Evolutionary conservation across 495 filamentous ascomycete species (phyloP), one percentile per base, ranked within the genome.

Genomic region (Bacidia gigantensis): DNA sequence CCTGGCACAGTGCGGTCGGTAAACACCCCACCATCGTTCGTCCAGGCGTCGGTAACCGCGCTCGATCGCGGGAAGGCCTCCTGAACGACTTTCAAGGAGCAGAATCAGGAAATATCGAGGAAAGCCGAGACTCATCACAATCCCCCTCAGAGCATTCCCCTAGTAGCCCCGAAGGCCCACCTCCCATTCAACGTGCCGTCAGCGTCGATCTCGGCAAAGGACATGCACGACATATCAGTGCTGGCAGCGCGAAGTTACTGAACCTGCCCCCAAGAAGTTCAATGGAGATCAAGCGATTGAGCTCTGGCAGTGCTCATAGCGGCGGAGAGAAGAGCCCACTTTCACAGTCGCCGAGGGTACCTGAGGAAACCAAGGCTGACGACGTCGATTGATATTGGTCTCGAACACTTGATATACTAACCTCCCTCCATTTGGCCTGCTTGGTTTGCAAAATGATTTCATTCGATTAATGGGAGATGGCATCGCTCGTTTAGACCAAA

Each of bases 201-300:
- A 84, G 83, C 59, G 65, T 85, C 41, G 76, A 81, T 53, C 68
- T 80, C 49, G 79, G 74, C 26, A 77, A 74, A 56, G 67, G 73
- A 2, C 83, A 88, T 59, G 74, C 65, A 18, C 69, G 83, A n/a
- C 81, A 80, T 45, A 78, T 86, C 57, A 87, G 82, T 52, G 82
- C 82, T 18, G 85, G 83, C 21, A 86, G 80, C 64, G 82, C 84
- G 3, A 80, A 76, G 60, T 65, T 88, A 11, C 62, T 87, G 32
- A 78, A 86, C 50, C 69, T 86, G 24, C 76, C 74, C 1, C 71
- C 73, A 26, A 68, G 74, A 5, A 60, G 55, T 40, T 69, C 68
- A 18, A 53, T 50, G 11, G 69, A 72, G 32, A 53, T 54, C 10
- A 69, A 62, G 51, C 58, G 65, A 44, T 42, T 60, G 40, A 67